Base-by-base conservation (phyloP, 2,329 filamentous ascomycete genomes). In the Penicillium sp. region DNA sequence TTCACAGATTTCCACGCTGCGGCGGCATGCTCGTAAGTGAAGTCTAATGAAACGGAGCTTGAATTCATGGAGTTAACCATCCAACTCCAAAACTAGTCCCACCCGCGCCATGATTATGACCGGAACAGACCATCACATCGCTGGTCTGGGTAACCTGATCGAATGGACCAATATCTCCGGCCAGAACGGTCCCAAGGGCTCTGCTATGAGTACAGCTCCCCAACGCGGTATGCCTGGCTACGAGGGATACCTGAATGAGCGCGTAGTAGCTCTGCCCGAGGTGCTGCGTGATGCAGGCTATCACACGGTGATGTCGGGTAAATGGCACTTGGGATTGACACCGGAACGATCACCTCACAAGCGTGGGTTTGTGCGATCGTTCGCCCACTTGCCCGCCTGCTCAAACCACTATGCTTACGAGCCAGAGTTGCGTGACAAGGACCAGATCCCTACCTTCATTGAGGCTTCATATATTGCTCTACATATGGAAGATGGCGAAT, bases 101-200 rank as follows among this genome's bases (percentile, higher is more conserved):
- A 84, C 82, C 2, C 75, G 84, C 34, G 81, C 83, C 16, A 87
- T 87, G 84, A 78, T 87, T 59, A 81, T 86, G 77, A 85, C 82
- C 0, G 83, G 83, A 4, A 86, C 83, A 0, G 83, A 85, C 61
- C 78, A 85, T 60, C 82, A 75, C 49, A 75, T 75, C 52, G 73
- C 73, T 10, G 72, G 84, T 1, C 72, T 86, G 2, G 83, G 82
- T 2, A 83, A 84, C 52, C 66, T 85, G 50, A 76, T 81, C 57
- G 81, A 84, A 69, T 84, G 80, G 78, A 80, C 78, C 39, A 81
- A 81, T 59, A 75, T 79, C 57, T 76, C 73, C 21, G 78, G 76
- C 9, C 79, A 81, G 56, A 81, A 81, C 60, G 79, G 77, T 4
- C 78, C 79, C 21, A 78, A 77, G 42, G 76, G 76, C 12, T 78